Percentiles rank a stretch among this genome's conserved stretches.
Conservation (phyloP, 208 protist species). For the Wallacemonas sp. region DNA sequence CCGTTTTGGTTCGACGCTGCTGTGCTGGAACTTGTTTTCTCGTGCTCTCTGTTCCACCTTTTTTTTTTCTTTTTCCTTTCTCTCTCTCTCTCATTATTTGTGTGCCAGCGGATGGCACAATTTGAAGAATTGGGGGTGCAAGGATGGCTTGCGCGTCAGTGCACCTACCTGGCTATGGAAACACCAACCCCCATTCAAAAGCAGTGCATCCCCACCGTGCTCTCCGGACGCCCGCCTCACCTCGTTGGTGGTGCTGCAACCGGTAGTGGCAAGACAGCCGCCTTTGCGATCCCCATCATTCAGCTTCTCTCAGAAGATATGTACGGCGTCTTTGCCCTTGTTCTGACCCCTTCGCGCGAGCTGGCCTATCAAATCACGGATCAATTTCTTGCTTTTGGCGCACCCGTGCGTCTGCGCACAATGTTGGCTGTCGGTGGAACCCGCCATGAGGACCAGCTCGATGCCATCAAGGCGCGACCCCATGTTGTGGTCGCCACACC, state of each 20-base stretch:
- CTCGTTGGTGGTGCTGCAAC: slow-evolving; percentile 95
- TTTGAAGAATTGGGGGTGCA: slow-evolving; percentile 78
- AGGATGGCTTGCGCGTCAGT: slow-evolving; percentile 75
- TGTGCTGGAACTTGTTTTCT: not conserved
- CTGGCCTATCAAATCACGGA: slow-evolving; percentile 95
- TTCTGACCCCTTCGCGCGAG: slow-evolving; percentile 97
- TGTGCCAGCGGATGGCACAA: slow-evolving; percentile 29
- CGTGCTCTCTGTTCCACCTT: not conserved
- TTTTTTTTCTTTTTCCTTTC: not conserved
- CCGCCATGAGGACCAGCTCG: slow-evolving; percentile 70
- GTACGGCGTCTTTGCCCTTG: slow-evolving; percentile 96
- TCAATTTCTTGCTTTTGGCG: slow-evolving; percentile 85
- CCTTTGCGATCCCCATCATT: slow-evolving; percentile 98
- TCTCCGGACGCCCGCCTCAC: slow-evolving; percentile 68
- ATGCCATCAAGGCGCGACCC: slow-evolving; percentile 69
- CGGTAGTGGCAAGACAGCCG: slow-evolving; percentile 98
- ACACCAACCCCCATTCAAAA: slow-evolving; percentile 85
- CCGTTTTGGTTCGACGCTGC: no score
- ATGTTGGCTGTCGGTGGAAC: slow-evolving; percentile 79
- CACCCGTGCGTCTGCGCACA: slow-evolving; percentile 66
- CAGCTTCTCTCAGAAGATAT: slow-evolving; percentile 94
- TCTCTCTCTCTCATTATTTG: not conserved
- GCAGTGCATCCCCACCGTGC: slow-evolving; percentile 73
- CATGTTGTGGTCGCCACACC: slow-evolving; percentile 88
- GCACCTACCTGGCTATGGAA: slow-evolving; percentile 71